Base-by-base conservation (phyloP, 768 basidiomycete genomes). In the Trametes punicea region DNA sequence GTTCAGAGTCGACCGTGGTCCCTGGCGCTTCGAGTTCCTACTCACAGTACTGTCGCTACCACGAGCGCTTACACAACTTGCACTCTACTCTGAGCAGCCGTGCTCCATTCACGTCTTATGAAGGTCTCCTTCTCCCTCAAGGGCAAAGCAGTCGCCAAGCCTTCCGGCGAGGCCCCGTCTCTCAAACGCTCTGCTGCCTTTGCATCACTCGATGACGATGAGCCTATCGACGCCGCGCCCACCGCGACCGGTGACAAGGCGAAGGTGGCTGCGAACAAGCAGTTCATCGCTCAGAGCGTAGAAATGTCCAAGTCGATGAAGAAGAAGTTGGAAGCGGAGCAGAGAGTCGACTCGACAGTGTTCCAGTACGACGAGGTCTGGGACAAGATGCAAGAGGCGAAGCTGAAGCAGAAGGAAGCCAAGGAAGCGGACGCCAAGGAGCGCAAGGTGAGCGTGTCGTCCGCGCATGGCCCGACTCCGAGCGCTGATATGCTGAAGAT, bases 311-410 rank as follows among this genome's bases (percentile, higher is more conserved):
- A 81, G 64, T 73, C 81, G n/a, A 75, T 76, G 70, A 83, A 77
- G 74, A 88, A 85, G 67, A 81, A 82, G 61, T 83, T 95, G 73
- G 84, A 90, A 59, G 81, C 81, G 46, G 94, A 95, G 69, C 81
- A 84, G 73, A 77, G 78, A 59, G 75, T 93, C 3, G 96, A 98
- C 64, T 67, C 80, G 39, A 87, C 86, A 0, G 90, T 95, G 4
- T 98, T 88, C 69, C 85, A 95, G 70, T 99, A 99, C 66, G 97
- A 99, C 68, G 94, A 92, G 71, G 85, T 98, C 4, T 98, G 87
- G 81, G 97, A 99, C 65, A 83, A 81, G 62, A 98, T 99, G 87
- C 94, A 98, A 72, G 83, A 88, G 61, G 88, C 84, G 0, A 91
- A 94, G 71, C 74, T 75, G 60, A 74, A 73, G 36, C 88, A 88